Percentiles rank a stretch among this genome's conserved stretches.
Conservation (phyloP, 768 basidiomycete genomes). For the Lentinula aciculospora region DNA sequence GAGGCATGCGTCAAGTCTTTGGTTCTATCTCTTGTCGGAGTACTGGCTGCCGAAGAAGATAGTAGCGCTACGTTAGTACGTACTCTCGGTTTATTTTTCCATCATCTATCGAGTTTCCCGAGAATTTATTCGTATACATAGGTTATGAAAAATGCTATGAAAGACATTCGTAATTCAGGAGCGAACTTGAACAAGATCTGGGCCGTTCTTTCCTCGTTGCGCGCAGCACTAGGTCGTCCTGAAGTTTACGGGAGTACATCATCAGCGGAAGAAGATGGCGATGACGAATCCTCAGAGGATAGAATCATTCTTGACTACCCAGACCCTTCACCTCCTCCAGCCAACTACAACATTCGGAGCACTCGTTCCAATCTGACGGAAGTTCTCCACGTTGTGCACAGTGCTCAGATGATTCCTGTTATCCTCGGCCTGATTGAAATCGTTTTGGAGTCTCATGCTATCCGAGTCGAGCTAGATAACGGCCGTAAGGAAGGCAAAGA, state of each 20-base stretch:
- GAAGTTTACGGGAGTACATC: not conserved
- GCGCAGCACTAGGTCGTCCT: conserved; percentile 21
- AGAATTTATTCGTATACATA: conserved; percentile 16
- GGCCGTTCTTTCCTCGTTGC: conserved; percentile 45
- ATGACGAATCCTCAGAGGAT: conserved; percentile 17
- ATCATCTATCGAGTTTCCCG: no score
- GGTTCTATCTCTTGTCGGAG: conserved; percentile 52
- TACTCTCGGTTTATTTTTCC: not conserved
- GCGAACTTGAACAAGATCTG: conserved; percentile 61
- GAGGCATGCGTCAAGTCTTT: conserved; percentile 61
- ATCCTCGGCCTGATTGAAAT: conserved; percentile 53
- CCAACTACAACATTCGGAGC: conserved; percentile 43
- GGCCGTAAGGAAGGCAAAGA: conserved; percentile 55
- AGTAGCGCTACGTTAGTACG: conserved; percentile 31
- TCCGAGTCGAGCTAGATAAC: conserved; percentile 58
- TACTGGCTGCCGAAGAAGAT: conserved; percentile 41
- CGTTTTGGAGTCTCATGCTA: conserved; percentile 35
- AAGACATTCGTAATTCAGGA: conserved; percentile 47
- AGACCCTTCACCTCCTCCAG: conserved; percentile 55
- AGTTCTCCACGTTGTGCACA: conserved; percentile 27
- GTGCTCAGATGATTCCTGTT: conserved; percentile 66
- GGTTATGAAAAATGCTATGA: conserved; percentile 39
- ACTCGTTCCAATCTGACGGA: conserved; percentile 26
- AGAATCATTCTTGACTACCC: conserved; percentile 29
- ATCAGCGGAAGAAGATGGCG: not conserved